These are phyloP conservation scores for Malania oleifera DNA, from an alignment of 164 flowering plant genomes.

Conservation along the genomic window DNA sequence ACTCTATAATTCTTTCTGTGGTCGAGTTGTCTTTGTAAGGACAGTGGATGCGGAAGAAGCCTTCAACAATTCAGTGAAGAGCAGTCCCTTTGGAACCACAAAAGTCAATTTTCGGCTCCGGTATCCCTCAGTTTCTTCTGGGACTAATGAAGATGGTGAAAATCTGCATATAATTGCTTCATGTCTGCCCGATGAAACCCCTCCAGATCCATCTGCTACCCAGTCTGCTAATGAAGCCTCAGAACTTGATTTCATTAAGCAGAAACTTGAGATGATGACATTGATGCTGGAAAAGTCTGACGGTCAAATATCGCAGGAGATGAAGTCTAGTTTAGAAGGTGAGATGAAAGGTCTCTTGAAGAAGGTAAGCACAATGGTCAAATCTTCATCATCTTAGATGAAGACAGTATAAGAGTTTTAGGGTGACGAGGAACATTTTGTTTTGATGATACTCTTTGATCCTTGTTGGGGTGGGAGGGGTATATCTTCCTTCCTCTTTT, in stretches of 20 bases:
- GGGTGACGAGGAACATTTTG: not conserved
- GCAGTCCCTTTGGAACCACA: slow-evolving; percentile 24
- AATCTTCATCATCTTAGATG: not conserved
- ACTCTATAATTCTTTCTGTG: slow-evolving; percentile 17
- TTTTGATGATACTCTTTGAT: no score
- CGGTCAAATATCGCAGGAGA: slow-evolving; percentile 20
- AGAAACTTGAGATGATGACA: slow-evolving; percentile 31
- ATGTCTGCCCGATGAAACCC: no score
- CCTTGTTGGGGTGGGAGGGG: not conserved
- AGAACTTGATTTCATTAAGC: slow-evolving; percentile 19
- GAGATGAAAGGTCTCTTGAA: slow-evolving; percentile 32
- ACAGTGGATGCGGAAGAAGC: slow-evolving; percentile 39
- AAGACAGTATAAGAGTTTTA: not conserved
- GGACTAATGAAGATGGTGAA: slow-evolving; percentile 6
- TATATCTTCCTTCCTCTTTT: not conserved
- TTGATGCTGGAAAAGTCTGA: slow-evolving; percentile 30
- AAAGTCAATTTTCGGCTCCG: slow-evolving; percentile 21
- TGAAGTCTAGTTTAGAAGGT: slow-evolving; percentile 26
- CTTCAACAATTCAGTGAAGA: slow-evolving; percentile 17
- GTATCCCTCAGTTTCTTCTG: slow-evolving; percentile 12
- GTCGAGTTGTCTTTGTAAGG: slow-evolving; percentile 25
- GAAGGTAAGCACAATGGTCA: slow-evolving; percentile 23
- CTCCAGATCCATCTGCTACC: not conserved
- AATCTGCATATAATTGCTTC: not conserved
- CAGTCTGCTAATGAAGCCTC: slow-evolving; percentile 10